Base-by-base conservation (phyloP, 805 yeast genomes). In the Tetrapisispora nanseiensis region DNA sequence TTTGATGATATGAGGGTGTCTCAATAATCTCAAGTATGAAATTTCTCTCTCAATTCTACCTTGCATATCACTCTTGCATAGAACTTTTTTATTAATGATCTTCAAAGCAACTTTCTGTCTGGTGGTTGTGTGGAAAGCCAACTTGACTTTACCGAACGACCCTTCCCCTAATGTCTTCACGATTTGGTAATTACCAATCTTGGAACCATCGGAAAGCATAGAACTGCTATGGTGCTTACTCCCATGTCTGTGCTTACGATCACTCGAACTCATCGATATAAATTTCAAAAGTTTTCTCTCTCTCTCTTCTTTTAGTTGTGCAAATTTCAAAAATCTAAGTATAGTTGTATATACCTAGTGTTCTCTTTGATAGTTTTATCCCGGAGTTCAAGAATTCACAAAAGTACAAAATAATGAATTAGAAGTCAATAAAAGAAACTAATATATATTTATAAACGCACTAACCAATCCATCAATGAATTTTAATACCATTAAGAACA, bases 1-100 rank as follows among this genome's bases (percentile, higher is more conserved):
- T 64, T 90, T 90, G 67, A 90, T 90, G 63, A 90, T 90, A 63
- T 90, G 97, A 3, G 97, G 97, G 63, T 90, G 97, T 62, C 96
- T 78, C 46, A 90, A 70, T 43, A 90, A 70, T 42, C 97, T 70
- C 49, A 90, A 69, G 60, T 90, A 90, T 10, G 94, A 81, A 42
- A 90, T 90, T 62, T 90, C 97, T 52, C 97, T 72, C 69, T 90
- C 97, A 24, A 90, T 80, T 48, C 97, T 72, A 26, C 97, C 97
- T 59, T 89, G 96, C 97, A 90, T 90, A 63, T 90, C 97, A 10
- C 87, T 78, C 59, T 90, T 90, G 37, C 95, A 95, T 59, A 90
- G 69, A 0, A 95, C 86, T 63, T 86, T 86, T 50, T 95, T 72
- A 63, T 90, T 86, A 68, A 90, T 90, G 62, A 90, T 90, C 62